These are phyloP conservation scores for Chlamydomonas incerta DNA, from an alignment of 139 green algal genomes.

Conservation along the genomic window DNA sequence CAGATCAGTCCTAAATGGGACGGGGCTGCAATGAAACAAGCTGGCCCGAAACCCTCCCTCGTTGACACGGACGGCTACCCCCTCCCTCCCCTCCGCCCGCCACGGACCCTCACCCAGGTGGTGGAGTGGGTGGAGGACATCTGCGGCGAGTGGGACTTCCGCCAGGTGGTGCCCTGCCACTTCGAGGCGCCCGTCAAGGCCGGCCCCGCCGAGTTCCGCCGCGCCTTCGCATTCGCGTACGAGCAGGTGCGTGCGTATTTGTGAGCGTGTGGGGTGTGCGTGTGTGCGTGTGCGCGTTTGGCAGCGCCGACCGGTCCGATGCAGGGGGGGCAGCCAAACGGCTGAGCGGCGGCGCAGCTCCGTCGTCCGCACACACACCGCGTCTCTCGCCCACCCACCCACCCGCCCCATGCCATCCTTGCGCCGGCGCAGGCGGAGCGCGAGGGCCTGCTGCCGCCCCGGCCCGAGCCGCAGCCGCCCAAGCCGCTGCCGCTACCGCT, in stretches of 20 bases:
- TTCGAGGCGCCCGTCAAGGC: conserved; percentile 85
- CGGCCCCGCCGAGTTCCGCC: conserved; percentile 55
- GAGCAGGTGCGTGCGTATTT: background rate
- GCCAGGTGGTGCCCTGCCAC: conserved; percentile 90
- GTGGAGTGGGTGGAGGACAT: conserved; percentile 88
- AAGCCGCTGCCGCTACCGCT: background rate
- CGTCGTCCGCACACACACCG: background rate
- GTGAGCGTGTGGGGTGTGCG: background rate
- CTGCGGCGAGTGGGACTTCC: conserved; percentile 84
- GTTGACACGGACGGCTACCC: too few relatives aligned
- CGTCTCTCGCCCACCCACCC: too few relatives aligned
- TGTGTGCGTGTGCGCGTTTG: too few relatives aligned
- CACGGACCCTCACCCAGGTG: conserved; percentile 42
- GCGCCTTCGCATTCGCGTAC: conserved; percentile 62
- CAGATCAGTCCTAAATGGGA: too few relatives aligned
- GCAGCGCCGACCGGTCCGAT: too few relatives aligned
- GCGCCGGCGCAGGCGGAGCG: too few relatives aligned
- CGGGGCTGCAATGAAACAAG: too few relatives aligned
- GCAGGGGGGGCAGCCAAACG: too few relatives aligned
- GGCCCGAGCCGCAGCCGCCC: background rate
- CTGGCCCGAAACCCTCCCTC: too few relatives aligned
- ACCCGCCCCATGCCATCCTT: background rate
- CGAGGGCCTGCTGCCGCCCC: conserved; percentile 4
- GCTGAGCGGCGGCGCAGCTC: too few relatives aligned
- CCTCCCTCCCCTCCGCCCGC: background rate